Conservation (phyloP, 2,329 filamentous ascomycete species). For the Periglandula ipomoeae region DNA sequence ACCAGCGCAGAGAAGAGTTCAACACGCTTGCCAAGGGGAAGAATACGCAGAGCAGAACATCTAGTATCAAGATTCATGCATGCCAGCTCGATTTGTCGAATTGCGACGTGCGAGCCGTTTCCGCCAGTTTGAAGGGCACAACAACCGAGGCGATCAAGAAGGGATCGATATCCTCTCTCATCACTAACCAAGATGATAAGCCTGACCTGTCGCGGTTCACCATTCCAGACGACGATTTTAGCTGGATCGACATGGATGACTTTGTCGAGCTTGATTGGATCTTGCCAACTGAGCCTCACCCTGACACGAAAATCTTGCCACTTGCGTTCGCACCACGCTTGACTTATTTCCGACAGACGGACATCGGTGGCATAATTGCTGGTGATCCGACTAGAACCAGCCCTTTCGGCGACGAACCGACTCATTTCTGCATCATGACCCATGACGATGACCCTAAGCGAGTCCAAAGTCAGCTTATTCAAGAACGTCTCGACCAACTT, state of each 20-base stretch:
- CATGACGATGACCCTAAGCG: constrained; percentile 78
- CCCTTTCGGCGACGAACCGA: constrained; percentile 86
- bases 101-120: constrained; percentile 87
- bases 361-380: constrained; percentile 71
- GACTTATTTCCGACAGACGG: constrained; percentile 95
- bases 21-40: constrained; percentile 69
- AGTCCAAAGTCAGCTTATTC: constrained; percentile 80
- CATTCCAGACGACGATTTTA: constrained; percentile 90
- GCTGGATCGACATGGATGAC: constrained; percentile 99
- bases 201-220: constrained; percentile 80
- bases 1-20: constrained; percentile 89
- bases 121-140: constrained; percentile 77
- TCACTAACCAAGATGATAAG: constrained; percentile 46
- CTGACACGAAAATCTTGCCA: constrained; percentile 88
- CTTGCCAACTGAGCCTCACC: constrained; percentile 78
- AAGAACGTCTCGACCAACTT: constrained; percentile 69
- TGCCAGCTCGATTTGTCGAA: constrained; percentile 87
- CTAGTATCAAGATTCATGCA: constrained; percentile 90
- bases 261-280: constrained; percentile 98
- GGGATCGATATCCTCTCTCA: constrained; percentile 40
- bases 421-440: constrained; percentile 93
- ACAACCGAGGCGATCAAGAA: constrained; percentile 66
- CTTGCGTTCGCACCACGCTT: constrained; percentile 88
- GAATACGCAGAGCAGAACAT: constrained; percentile 71
- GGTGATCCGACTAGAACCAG: constrained; percentile 78